These are phyloP conservation scores for Penicillium canescens DNA, from an alignment of 495 filamentous ascomycete species.

Conservation along the genomic window DNA sequence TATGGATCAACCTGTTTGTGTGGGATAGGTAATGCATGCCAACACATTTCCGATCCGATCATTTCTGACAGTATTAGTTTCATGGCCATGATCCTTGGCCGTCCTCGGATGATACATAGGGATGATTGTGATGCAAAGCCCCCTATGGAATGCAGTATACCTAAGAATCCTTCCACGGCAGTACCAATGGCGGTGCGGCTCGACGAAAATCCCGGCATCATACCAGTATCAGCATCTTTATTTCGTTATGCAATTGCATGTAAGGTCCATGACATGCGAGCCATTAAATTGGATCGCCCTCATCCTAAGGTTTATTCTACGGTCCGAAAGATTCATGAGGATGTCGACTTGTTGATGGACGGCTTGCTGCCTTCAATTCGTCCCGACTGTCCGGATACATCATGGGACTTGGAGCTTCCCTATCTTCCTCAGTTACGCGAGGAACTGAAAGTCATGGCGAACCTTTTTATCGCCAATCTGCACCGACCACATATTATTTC, in stretches of 20 bases:
- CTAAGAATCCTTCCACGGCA: neutral
- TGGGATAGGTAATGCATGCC: conserved; percentile 11
- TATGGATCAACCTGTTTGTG: conserved; percentile 13
- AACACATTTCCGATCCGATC: neutral
- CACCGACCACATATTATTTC: conserved; percentile 4
- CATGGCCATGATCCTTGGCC: conserved; percentile 18
- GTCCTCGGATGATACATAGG: conserved; percentile 1
- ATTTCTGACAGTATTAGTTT: conserved; percentile 7
- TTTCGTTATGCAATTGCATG: no score
- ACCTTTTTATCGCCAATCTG: conserved; percentile 5
- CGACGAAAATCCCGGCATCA: no score
- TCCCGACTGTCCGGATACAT: no score
- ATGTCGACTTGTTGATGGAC: no score
- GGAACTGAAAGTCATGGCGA: neutral
- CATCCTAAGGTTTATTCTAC: no score
- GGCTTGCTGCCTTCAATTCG: no score
- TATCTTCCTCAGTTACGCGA: neutral
- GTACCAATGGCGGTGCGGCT: no score
- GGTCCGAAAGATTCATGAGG: no score
- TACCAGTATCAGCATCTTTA: no score
- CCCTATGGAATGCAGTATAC: conserved; percentile 6
- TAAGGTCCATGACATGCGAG: no score
- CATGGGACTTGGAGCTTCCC: no score
- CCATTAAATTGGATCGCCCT: no score
- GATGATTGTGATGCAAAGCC: conserved; percentile 10